A percentile compares a stretch with the other conserved stretches of the same genome.
Conservation (phyloP, 257 asterid species). For the Solanum chilense region DNA sequence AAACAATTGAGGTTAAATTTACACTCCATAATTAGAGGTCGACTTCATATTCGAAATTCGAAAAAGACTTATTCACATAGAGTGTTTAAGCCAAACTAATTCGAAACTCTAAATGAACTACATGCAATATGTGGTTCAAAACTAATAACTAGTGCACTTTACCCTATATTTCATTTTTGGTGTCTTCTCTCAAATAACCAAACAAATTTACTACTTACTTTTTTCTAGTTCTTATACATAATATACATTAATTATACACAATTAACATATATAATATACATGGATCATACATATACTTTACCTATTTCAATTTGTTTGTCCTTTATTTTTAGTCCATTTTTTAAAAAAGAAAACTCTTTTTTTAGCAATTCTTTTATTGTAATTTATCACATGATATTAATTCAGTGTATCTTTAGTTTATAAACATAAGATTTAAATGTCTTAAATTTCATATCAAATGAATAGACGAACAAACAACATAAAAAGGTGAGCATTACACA, state of each 20-base stretch:
- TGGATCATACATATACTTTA: neutral
- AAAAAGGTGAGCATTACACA: no score
- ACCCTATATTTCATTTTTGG: neutral
- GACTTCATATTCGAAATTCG: neutral
- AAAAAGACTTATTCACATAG: no score
- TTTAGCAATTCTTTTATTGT: no score
- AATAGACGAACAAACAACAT: no score
- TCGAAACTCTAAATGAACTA: neutral
- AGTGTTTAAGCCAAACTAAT: no score
- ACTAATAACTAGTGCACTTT: neutral
- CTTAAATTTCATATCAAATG: no score
- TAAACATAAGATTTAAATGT: no score
- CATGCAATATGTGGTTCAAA: neutral
- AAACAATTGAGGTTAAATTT: neutral
- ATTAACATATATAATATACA: neutral
- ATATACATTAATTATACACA: neutral
- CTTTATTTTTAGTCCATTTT: no score
- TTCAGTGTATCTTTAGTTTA: no score
- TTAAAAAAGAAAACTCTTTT: fast-evolving
- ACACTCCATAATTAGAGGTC: neutral
- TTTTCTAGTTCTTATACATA: neutral
- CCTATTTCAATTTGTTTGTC: no score
- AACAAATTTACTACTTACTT: neutral
- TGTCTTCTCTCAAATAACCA: neutral
- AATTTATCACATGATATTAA: no score